A percentile compares a stretch with the other conserved stretches of the same genome.
These are phyloP conservation scores for Pythium insidiosum DNA, from an alignment of 352 stramenopile genomes.

Conservation along the genomic window DNA sequence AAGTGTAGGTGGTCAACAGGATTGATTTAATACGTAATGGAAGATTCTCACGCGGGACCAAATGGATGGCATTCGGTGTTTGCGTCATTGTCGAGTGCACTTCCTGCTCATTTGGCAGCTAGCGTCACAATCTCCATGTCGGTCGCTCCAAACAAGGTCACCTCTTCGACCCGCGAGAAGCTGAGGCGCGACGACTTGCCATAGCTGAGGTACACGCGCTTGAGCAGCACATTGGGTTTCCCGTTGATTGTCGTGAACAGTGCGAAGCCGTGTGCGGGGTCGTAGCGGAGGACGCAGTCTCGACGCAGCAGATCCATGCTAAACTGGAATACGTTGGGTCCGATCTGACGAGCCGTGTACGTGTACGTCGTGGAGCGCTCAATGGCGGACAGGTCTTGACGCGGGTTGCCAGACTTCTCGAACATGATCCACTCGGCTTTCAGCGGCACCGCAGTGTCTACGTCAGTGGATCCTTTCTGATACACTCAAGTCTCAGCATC, in stretches of 20 bases:
- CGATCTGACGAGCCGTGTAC: slow-evolving; percentile 30
- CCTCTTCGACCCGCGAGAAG: slow-evolving; percentile 26
- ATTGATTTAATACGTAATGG: no score
- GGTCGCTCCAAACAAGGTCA: slow-evolving; percentile 26
- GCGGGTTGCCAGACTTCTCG: slow-evolving; percentile 47
- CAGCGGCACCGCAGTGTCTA: slow-evolving; percentile 25
- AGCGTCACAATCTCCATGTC: slow-evolving; percentile 29
- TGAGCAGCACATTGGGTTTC: slow-evolving; percentile 41
- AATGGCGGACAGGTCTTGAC: slow-evolving; percentile 37
- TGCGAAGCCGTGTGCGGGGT: slow-evolving; percentile 22
- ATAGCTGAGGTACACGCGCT: slow-evolving; percentile 41
- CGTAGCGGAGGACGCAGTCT: slow-evolving; percentile 39
- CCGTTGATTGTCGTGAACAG: slow-evolving; percentile 51
- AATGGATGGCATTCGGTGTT: no score
- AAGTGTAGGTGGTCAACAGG: slow-evolving; percentile 11
- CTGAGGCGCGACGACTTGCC: slow-evolving; percentile 23
- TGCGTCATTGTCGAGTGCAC: no score
- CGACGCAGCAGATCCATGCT: slow-evolving; percentile 33
- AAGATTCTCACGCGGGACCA: no score
- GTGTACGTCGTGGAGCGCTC: slow-evolving; percentile 49
- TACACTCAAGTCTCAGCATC: slow-evolving; percentile 11
- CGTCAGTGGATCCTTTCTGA: slow-evolving; percentile 17
- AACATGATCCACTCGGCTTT: slow-evolving; percentile 66
- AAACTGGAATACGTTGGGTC: slow-evolving; percentile 36
- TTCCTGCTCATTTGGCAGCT: no score